Base-by-base conservation (phyloP, 441 rosid species). In the Populus tomentosa region DNA sequence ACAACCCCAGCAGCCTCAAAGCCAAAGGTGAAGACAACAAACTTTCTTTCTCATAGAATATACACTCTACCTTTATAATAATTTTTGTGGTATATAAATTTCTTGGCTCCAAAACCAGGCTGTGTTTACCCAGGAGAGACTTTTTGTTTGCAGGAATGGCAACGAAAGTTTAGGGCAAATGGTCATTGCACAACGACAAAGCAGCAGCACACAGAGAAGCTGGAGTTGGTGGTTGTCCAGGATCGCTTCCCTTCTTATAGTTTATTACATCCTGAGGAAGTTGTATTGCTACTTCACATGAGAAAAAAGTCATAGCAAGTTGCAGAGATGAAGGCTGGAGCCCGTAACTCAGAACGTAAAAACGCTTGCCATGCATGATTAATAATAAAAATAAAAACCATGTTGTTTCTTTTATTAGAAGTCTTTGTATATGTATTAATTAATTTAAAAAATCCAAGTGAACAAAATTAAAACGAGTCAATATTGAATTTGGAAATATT, bases 201-300 rank as follows among this genome's bases (percentile, higher is more conserved):
- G 68, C 23, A 72, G 68, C 23, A 21, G 42, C 24, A 2, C n/a
- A 23, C 7, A 30, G 33, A 42, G 50, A 24, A 32, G 73, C 65
- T 56, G 79, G 79, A 73, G 66, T 35, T 71, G 77, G 79, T 71
- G 75, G 80, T 70, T 82, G 81, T 64, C 70, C 67, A 71, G 67
- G 18, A 24, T 89, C 35, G 74, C 79, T 63, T 71, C 76, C 77
- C 75, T 86, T 46, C 66, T 84, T 72, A 46, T 84, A 21, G 23
- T 81, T 2, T 88, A 84, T 76, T 89, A 76, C 77, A 59, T 82
- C 75, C 71, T 85, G n/a, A 81, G 53, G 84, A 85, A 77, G 81
- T 67, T 84, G 74, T 81, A 86, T 72, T 68, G 71, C 40, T 40
- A 56, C 20, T 14, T 78, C 64, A 23, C 26, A 16, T 13, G 21